Conservation (phyloP, 139 green algal species). For the Marvania coccoides region DNA sequence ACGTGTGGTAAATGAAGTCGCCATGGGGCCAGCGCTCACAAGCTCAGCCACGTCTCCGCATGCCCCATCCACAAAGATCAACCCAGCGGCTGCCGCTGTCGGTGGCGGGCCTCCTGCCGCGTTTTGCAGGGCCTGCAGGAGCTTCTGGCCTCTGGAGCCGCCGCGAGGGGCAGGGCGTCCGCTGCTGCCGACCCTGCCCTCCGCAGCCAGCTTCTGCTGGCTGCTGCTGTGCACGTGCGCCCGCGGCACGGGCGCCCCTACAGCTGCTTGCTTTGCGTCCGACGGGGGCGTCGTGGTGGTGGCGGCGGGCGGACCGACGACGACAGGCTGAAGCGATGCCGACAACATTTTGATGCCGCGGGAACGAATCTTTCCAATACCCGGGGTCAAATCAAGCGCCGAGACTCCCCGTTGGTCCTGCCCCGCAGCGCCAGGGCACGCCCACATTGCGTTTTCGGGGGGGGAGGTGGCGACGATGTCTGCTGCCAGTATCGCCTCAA, state of each 20-base stretch:
- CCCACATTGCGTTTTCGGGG: background rate
- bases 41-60: background rate
- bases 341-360: conserved; percentile 7
- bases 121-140: background rate
- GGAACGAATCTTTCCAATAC: background rate
- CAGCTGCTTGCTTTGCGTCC: background rate
- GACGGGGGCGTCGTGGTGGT: background rate
- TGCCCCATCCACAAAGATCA: background rate
- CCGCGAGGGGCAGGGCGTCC: background rate
- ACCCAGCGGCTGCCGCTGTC: background rate
- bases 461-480: background rate
- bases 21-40: background rate
- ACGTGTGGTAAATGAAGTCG: background rate
- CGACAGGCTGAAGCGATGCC: background rate
- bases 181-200: background rate
- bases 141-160: background rate
- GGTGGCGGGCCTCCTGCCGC: background rate
- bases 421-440: too few relatives aligned
- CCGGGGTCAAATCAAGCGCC: background rate
- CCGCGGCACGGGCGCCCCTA: background rate
- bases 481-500: conserved; percentile 3
- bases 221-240: background rate
- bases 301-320: background rate
- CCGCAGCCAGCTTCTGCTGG: background rate
- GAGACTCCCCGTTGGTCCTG: background rate